These are phyloP conservation scores for Neostapfia colusana DNA, from an alignment of 176 grass and related monocot species.

Conservation along the genomic window DNA sequence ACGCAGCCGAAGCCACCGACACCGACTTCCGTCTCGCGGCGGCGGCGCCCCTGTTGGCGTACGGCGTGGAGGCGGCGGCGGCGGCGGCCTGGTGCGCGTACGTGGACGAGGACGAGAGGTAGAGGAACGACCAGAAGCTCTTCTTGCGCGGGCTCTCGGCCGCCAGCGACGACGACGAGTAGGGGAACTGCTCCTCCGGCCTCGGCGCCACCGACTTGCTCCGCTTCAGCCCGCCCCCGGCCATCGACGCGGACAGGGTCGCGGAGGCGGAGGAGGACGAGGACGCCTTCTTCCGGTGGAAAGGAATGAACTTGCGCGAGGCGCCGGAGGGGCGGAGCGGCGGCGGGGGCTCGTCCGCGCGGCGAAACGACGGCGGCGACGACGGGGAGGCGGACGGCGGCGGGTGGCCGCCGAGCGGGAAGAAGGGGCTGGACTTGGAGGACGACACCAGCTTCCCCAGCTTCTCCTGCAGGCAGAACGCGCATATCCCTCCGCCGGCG, in stretches of 20 bases:
- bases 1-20: slow-evolving; percentile 42
- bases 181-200: slow-evolving; percentile 40
- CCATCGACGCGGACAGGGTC: slow-evolving; percentile 13
- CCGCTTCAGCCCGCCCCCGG: slow-evolving; percentile 44
- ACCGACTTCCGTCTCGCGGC: slow-evolving; percentile 41
- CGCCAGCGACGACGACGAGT: slow-evolving; percentile 35
- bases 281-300: slow-evolving; percentile 38
- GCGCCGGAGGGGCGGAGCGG: neutral
- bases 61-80: slow-evolving; percentile 9
- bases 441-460: slow-evolving; percentile 73
- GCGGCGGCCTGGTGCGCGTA: slow-evolving; percentile 38
- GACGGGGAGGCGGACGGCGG: slow-evolving; percentile 57
- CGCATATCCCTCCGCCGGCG: slow-evolving; percentile 62
- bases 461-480: slow-evolving; percentile 85
- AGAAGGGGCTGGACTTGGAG: slow-evolving; percentile 62
- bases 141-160: slow-evolving; percentile 83
- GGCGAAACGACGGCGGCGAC: slow-evolving; percentile 59
- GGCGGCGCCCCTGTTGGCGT: neutral
- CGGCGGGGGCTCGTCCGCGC: slow-evolving; percentile 27
- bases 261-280: neutral
- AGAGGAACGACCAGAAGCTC: slow-evolving; percentile 96
- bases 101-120: slow-evolving; percentile 46
- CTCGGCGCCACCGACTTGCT: slow-evolving; percentile 80
- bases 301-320: slow-evolving; percentile 39
- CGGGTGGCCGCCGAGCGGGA: slow-evolving; percentile 63